Evolutionary conservation across 768 basidiomycete genomes (phyloP).

Genomic region (Galerina marginata): DNA sequence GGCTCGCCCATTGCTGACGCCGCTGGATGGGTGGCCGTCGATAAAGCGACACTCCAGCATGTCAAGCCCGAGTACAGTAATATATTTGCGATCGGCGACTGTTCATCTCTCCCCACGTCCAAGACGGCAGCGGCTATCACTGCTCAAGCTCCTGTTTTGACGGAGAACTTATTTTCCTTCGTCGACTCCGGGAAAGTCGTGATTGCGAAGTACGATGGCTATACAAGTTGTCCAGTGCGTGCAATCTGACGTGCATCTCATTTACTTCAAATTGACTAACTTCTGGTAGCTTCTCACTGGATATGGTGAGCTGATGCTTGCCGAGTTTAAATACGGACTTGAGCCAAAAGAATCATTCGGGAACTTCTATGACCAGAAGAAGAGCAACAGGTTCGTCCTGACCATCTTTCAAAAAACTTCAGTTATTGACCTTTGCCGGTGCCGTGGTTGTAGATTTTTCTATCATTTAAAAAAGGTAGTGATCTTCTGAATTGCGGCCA

Average conservation of each 20-base stretch:
- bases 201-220: slow-evolving; percentile 82
- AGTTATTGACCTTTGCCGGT: not conserved
- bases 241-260: slow-evolving; percentile 7
- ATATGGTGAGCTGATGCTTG: slow-evolving; percentile 83
- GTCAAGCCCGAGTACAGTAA: slow-evolving; percentile 80
- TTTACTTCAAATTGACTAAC: slow-evolving; percentile 2
- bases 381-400: slow-evolving; percentile 65
- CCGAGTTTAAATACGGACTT: slow-evolving; percentile 93
- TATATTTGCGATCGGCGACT: slow-evolving; percentile 92
- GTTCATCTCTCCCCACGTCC: slow-evolving; percentile 89
- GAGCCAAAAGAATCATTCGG: slow-evolving; percentile 89
- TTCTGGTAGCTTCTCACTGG: slow-evolving; percentile 71
- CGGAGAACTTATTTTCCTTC: slow-evolving; percentile 83
- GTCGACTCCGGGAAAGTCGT: slow-evolving; percentile 76
- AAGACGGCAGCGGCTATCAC: slow-evolving; percentile 97
- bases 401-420: not conserved
- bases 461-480: slow-evolving; percentile 87
- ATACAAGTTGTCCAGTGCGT: slow-evolving; percentile 85
- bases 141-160: slow-evolving; percentile 87
- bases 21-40: slow-evolving; percentile 89
- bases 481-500: not conserved
- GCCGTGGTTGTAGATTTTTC: slow-evolving; percentile 55
- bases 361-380: slow-evolving; percentile 72
- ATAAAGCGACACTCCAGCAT: slow-evolving; percentile 82
- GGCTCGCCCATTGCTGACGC: slow-evolving; percentile 78